Conservation (phyloP, 2,329 filamentous ascomycete species). For the Pseudopithomyces chartarum region DNA sequence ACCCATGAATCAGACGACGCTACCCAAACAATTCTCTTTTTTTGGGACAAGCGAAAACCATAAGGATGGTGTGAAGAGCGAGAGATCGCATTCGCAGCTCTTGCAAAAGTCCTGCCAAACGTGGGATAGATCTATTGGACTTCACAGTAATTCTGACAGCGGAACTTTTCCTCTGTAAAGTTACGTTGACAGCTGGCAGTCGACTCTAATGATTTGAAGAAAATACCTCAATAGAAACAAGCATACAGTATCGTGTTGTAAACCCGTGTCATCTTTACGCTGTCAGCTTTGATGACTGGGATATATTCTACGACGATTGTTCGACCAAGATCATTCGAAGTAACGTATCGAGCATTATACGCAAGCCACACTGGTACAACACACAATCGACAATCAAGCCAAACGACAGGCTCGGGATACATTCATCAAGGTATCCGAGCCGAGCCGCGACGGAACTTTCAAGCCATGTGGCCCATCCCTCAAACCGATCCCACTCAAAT, state of each 20-base stretch:
- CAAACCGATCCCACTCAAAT: not conserved
- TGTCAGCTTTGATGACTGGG: not conserved
- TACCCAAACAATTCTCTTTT: no score
- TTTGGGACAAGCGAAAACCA: no score
- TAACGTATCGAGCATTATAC: not conserved
- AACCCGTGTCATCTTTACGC: not conserved
- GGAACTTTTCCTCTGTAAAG: no score
- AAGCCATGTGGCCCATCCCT: not conserved
- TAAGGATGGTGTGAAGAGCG: no score
- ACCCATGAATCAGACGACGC: no score
- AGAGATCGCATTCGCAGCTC: no score
- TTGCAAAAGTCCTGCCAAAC: no score
- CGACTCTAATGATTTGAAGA: no score
- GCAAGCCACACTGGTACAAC: slow-evolving; percentile 2
- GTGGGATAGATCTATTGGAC: no score
- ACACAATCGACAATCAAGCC: not conserved
- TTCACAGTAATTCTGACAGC: no score
- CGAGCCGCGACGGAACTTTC: not conserved
- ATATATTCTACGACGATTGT: not conserved
- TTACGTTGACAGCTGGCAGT: no score
- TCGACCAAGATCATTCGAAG: not conserved
- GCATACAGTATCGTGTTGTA: not conserved
- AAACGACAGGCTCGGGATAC: not conserved
- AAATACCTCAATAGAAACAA: no score
- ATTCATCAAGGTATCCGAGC: not conserved